Evolutionary conservation across 495 filamentous ascomycete species (phyloP), one percentile per base, ranked within the genome.

Genomic region (Podospora pseudopauciseta): DNA sequence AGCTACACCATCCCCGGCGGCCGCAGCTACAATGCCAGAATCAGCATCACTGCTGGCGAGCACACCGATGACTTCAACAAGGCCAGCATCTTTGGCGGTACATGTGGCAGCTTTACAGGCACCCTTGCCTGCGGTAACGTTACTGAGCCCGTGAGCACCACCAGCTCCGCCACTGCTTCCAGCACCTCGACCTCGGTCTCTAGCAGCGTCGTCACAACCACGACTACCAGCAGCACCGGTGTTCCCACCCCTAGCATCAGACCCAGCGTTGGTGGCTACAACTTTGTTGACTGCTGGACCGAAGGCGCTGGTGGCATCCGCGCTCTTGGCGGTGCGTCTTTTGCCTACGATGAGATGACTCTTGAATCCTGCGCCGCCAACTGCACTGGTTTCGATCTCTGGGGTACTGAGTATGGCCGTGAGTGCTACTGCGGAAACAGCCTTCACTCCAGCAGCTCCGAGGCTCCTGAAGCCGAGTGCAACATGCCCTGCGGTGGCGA

Each of bases 341-440:
- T 78, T 27, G 79, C 79, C n/a, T 81, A 80, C 65, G 80, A 85
- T 70, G 71, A 70, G 9, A 85, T 86, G 83, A 85, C 82, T 2
- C 70, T 85, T 9, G 82, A 86, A 70, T 68, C 69, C 1, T 86
- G 83, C 72, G 80, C 79, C 70, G 62, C 65, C 9, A 81, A 80
- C 69, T 86, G 84, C 75, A 76, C 77, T 4, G 81, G 76, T 1
- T 86, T 76, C 66, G 73, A 75, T 30, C 82, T 79, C 63, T 85
- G 79, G 74, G 84, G 80, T 0, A 78, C 79, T 13, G 84, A 86
- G 71, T 86, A 83, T 67, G 80, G 78, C 4, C 70, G 82, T 56
- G 81, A 86, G 67, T 85, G 83, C 72, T 87, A 81, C 65, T 87
- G 84, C 71, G 84, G 83, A 28, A 81, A 86, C 73, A 72, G 72